Conservation (phyloP, 805 yeast genomes). For the Metschnikowia cerradonensis region DNA sequence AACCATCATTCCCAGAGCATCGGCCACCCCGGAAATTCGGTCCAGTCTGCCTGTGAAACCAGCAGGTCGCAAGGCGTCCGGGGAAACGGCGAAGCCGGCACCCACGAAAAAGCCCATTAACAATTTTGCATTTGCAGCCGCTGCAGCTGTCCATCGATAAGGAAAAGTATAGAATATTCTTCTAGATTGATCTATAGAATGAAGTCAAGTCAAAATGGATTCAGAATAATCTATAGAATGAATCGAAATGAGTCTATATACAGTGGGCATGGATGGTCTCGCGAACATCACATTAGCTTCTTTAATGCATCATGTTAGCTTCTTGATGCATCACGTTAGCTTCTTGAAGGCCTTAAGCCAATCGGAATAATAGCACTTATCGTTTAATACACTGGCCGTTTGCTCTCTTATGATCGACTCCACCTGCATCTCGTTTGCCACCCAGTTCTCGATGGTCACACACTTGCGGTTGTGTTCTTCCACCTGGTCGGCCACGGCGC, state of each 20-base stretch:
- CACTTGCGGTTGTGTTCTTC: slow-evolving; percentile 24
- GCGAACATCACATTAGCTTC: too few species aligned
- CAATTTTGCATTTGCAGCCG: slow-evolving; percentile 45
- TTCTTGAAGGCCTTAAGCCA: slow-evolving; percentile 30
- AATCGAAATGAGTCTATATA: too few species aligned
- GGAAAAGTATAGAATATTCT: background rate
- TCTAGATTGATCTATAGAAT: background rate
- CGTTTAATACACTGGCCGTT: slow-evolving; percentile 30
- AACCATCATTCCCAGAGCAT: background rate
- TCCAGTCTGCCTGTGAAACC: background rate
- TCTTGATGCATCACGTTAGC: background rate
- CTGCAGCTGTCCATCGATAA: slow-evolving; percentile 36
- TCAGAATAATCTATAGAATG: background rate
- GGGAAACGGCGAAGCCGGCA: background rate
- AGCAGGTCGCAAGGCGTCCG: background rate
- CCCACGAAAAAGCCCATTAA: slow-evolving; percentile 15
- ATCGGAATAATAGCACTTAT: slow-evolving; percentile 34
- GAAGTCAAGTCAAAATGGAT: background rate
- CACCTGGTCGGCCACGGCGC: slow-evolving; percentile 19
- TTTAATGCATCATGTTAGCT: too few species aligned
- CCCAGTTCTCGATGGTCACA: slow-evolving; percentile 35
- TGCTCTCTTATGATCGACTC: slow-evolving; percentile 34
- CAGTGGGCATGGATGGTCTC: too few species aligned
- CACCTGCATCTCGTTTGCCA: slow-evolving; percentile 29
- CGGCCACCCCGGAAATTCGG: background rate